Conservation (phyloP, 352 stramenopile genomes). For the Phytopythium chamaehyphon region DNA sequence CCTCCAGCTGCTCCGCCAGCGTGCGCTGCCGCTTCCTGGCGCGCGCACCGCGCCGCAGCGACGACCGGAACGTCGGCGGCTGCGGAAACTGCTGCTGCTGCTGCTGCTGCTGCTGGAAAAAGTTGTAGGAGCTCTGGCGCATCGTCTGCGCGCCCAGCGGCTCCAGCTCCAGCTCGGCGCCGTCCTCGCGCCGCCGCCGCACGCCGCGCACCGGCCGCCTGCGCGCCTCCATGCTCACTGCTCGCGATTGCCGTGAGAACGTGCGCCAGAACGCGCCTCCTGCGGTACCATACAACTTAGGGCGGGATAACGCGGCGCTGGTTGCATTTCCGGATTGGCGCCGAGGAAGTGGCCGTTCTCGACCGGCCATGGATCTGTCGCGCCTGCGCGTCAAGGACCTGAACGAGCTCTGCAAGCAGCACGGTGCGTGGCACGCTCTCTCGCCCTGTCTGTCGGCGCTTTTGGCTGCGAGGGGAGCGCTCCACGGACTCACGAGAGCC, state of each 20-base stretch:
- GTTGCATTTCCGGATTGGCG: too few species aligned
- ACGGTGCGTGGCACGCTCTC: slow-evolving; percentile 30
- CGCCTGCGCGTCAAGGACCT: slow-evolving; percentile 77
- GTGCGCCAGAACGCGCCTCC: too few species aligned
- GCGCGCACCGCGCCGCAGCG: slow-evolving; percentile 9
- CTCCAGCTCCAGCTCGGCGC: slow-evolving; percentile 62
- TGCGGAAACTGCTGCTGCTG: slow-evolving; percentile 3
- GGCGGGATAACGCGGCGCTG: too few species aligned
- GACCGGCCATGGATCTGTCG: slow-evolving; percentile 53
- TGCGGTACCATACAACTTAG: too few species aligned
- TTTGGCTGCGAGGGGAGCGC: too few species aligned
- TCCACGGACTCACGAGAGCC: background rate
- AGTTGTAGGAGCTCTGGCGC: slow-evolving; percentile 68
- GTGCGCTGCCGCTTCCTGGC: slow-evolving; percentile 57
- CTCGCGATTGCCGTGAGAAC: too few species aligned
- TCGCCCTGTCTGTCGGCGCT: too few species aligned
- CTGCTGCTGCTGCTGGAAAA: slow-evolving; percentile 45
- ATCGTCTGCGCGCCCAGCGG: slow-evolving; percentile 66
- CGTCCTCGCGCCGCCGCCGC: slow-evolving; percentile 42
- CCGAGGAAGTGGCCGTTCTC: background rate
- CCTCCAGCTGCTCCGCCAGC: slow-evolving; percentile 57
- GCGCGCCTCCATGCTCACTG: too few species aligned
- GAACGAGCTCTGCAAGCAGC: slow-evolving; percentile 72
- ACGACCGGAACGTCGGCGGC: slow-evolving; percentile 18
- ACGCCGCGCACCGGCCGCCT: slow-evolving; percentile 21